phyloP scores from a whole-genome alignment of 1,139 yeast species.

The Yamadazyma taylorii region DNA sequence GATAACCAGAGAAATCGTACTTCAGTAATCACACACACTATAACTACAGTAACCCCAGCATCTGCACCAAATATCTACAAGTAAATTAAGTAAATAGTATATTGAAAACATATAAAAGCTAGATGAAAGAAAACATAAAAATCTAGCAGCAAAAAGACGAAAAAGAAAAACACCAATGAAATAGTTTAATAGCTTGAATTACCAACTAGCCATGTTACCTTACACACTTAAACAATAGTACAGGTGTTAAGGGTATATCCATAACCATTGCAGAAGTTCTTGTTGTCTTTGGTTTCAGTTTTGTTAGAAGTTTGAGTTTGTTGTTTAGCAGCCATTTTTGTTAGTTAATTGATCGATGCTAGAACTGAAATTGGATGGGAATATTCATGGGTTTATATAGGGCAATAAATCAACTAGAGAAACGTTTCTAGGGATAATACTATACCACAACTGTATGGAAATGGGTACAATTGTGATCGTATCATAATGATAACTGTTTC shows the following conservation, averaged over 20 bases:
- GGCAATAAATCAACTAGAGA: too few relatives aligned
- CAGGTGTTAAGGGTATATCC: conserved; percentile 3
- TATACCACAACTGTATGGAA: too few relatives aligned
- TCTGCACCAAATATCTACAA: too few relatives aligned
- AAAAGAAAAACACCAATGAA: not conserved
- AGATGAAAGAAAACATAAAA: not conserved
- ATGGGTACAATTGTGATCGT: too few relatives aligned
- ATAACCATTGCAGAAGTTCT: conserved; percentile 1
- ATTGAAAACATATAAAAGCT: not conserved
- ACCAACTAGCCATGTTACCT: too few relatives aligned
- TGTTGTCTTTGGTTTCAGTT: conserved; percentile 5
- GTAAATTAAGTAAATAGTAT: not conserved
- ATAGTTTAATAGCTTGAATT: too few relatives aligned
- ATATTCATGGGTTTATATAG: not conserved
- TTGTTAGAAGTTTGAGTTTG: conserved; percentile 5
- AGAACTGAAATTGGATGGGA: not conserved
- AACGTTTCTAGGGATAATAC: too few relatives aligned
- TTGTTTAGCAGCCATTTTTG: conserved; percentile 6
- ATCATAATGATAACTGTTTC: too few relatives aligned
- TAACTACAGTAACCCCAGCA: too few relatives aligned
- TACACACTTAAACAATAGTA: conserved; percentile 4
- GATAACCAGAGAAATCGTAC: too few relatives aligned
- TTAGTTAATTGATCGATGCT: conserved; percentile 1
- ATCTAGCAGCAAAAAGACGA: not conserved
- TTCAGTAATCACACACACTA: too few relatives aligned